Evolutionary conservation across 805 yeast species (phyloP).

Genomic region (Pichia eremophila): DNA sequence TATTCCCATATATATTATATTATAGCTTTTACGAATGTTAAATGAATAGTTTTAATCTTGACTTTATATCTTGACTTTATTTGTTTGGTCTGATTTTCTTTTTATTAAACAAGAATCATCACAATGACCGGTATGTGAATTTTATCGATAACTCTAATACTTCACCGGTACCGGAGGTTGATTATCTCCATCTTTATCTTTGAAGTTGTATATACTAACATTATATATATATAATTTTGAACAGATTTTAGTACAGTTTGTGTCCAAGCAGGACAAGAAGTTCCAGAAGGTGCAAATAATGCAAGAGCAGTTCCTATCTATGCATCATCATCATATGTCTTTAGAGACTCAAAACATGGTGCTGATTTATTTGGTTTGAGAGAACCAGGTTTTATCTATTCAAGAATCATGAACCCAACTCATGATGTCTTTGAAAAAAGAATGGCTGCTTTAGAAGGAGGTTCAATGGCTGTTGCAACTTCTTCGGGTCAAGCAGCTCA

Average conservation of each 20-base stretch:
- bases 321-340: slow-evolving; percentile 84
- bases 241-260: slow-evolving; percentile 31
- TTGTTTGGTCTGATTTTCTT: too few relatives aligned
- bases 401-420: slow-evolving; percentile 90
- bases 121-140: not conserved
- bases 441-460: slow-evolving; percentile 87
- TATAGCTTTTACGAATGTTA: too few relatives aligned
- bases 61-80: not conserved
- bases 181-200: not conserved
- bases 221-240: not conserved
- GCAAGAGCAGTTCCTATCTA: slow-evolving; percentile 92
- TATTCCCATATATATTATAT: too few relatives aligned
- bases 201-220: not conserved
- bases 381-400: slow-evolving; percentile 78
- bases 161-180: too few relatives aligned
- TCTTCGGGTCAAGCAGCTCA: slow-evolving; percentile 98
- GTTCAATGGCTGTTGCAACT: slow-evolving; percentile 82
- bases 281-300: slow-evolving; percentile 44
- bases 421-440: slow-evolving; percentile 85
- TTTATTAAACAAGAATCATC: not conserved
- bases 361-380: slow-evolving; percentile 82
- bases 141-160: not conserved
- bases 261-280: slow-evolving; percentile 92
- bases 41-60: too few relatives aligned
- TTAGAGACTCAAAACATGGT: slow-evolving; percentile 83